Evolutionary conservation across 2,329 filamentous ascomycete species (phyloP).

Genomic region (Zalaria obscura): DNA sequence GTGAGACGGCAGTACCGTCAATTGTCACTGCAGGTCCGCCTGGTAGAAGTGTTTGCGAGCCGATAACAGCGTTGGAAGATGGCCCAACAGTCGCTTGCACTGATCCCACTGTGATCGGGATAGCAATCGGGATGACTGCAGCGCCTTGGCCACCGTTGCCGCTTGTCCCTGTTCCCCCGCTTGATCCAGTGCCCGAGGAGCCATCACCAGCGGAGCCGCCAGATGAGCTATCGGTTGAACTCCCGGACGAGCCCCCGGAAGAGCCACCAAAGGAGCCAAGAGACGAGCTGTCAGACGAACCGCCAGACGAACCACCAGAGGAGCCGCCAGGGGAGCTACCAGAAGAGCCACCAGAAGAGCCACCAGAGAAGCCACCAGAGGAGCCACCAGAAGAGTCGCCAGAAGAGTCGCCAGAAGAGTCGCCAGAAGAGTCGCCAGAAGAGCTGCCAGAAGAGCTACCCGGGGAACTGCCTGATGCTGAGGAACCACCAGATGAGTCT

Average conservation of each 20-base stretch:
- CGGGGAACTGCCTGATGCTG: neutral
- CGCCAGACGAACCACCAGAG: neutral
- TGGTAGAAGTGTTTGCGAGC: constrained; percentile 18
- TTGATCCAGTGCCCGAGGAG: neutral
- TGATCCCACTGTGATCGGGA: constrained; percentile 1
- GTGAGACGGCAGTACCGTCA: constrained; percentile 15
- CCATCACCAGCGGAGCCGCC: constrained; percentile 5
- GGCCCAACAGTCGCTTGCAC: constrained; percentile 13
- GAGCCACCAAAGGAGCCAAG: neutral
- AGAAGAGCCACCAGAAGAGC: neutral
- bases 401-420: neutral
- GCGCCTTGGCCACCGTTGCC: neutral
- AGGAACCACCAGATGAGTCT: neutral
- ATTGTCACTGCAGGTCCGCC: constrained; percentile 17
- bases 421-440: neutral
- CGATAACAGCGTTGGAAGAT: constrained; percentile 18
- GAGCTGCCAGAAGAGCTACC: neutral
- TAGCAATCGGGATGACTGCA: neutral
- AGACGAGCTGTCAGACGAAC: neutral
- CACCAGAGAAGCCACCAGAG: neutral
- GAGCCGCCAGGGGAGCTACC: neutral
- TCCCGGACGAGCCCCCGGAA: no score
- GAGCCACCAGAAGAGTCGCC: neutral
- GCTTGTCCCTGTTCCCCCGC: neutral
- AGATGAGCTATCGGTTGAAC: neutral